Base-by-base conservation (phyloP, 768 basidiomycete genomes). In the Agrocybe praecox region DNA sequence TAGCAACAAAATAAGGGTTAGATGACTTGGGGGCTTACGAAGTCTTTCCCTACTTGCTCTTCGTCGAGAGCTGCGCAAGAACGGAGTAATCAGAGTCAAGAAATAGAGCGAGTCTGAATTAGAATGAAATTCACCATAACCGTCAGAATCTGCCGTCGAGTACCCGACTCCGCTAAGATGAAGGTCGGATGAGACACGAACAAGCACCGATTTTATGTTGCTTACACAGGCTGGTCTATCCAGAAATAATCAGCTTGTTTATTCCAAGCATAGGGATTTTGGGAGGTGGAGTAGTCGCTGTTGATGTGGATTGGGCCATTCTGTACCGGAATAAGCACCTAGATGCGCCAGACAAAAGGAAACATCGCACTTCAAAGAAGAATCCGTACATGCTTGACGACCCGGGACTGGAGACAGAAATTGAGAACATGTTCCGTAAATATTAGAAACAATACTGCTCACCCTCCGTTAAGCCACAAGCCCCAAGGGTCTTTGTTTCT, bases 391-490 rank as follows among this genome's bases (percentile, higher is more conserved):
- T 72, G 67, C 88, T 88, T 12, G 89, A 90, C 6, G 87, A 81
- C 18, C 89, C 89, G 2, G 89, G 88, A 17, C 89, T 80, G 48
- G 46, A 32, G 21, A 26, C n/a, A 40, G 53, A 12, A 19, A 52
- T 32, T 29, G 22, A 45, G 46, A 36, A 23, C 32, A 1, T 53
- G 52, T 49, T 10, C 15, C n/a, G 46, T 22, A 44, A 18, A 32
- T 42, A 33, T 50, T 21, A 17, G n/a, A 18, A 45, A 15, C n/a
- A 51, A 36, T 6, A 22, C 19, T 42, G 67, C 82, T 47, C 61
- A 86, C 85, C 87, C 88, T 71, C 88, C 89, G 57, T 89, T 88
- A 22, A 90, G 67, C 87, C 87, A 90, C 42, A 90, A 84, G 2
- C 81, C 80, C 89, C 89, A 89, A 1, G 89, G 88, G 18, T 84